Evolutionary conservation across 768 basidiomycete genomes (phyloP), one percentile per base, ranked within the genome.

Genomic region (Paxillus involutus): DNA sequence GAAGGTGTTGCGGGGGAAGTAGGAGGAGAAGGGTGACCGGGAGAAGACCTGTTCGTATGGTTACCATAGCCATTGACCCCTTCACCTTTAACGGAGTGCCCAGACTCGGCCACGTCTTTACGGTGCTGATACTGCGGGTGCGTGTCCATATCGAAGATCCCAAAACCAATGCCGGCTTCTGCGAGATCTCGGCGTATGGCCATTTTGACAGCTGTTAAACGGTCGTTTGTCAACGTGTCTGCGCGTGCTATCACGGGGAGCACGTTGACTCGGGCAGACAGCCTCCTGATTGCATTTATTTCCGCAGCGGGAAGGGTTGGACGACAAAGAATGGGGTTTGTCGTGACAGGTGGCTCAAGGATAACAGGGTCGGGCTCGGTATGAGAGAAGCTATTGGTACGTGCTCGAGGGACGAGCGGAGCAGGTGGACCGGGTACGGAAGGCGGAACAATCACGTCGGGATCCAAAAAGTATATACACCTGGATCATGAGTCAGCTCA

Each of bases 391-490:
- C 82, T 88, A 74, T 79, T 84, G 58, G 79, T 80, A 60, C 85
- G 88, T 45, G 86, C 71, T 57, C 89, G 82, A 60, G 86, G 75
- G 59, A 88, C 80, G 58, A 83, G 76, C 41, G 88, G 87, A 42
- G 77, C 84, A 54, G 86, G 84, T 40, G 83, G 86, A 21, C 79
- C 80, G 58, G 86, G 77, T 42, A 84, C 82, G 51, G 82, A 77
- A 33, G 85, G 86, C 52, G 88, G 88, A 55, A 89, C 78, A 62
- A 92, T 89, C 68, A 78, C 68, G 76, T 89, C 88, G 51, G 91
- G 91, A 79, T 92, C 88, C 72, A 93, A 75, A 73, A 93, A 89
- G 74, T 93, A 93, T 55, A 93, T 84, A 64, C 90, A 92, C 55
- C 90, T 91, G 73, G 52, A 59, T 48, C 60, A 54, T 32, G 45